phyloP scores from a whole-genome alignment of 2,329 filamentous ascomycete genomes.

The Cladophialophora bantiana region DNA sequence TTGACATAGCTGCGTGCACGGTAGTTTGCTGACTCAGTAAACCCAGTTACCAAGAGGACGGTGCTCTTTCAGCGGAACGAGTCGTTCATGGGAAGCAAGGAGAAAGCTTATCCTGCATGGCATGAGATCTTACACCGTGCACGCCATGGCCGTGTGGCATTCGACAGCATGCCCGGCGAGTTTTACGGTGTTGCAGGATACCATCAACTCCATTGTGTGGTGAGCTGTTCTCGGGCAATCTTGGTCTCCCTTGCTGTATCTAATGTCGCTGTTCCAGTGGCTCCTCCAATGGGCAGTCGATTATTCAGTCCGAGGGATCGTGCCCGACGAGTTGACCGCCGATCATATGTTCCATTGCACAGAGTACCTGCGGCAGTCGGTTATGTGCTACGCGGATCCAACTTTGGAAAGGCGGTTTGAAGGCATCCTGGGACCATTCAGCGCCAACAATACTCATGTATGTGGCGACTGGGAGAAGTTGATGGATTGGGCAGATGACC shows the following conservation, averaged over 20 bases:
- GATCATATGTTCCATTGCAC: conserved; percentile 17
- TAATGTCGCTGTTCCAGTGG: neutral
- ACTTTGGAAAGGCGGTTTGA: conserved; percentile 9
- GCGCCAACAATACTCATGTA: conserved; percentile 14
- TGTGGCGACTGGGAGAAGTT: conserved; percentile 17
- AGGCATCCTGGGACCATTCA: conserved; percentile 10
- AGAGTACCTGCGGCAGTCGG: conserved; percentile 15
- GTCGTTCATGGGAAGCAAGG: conserved; percentile 11
- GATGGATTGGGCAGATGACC: conserved; percentile 17
- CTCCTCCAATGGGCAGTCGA: conserved; percentile 8
- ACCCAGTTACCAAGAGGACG: conserved; percentile 13
- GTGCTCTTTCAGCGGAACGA: conserved; percentile 14
- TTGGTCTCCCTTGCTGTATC: neutral
- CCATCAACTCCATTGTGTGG: conserved; percentile 18
- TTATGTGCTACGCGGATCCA: conserved; percentile 15
- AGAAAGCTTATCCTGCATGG: conserved; percentile 8
- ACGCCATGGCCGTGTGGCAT: conserved; percentile 7
- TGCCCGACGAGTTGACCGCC: conserved; percentile 9
- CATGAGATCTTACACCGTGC: conserved; percentile 14
- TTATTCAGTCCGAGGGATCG: conserved; percentile 7
- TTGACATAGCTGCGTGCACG: neutral
- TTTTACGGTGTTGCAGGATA: conserved; percentile 15
- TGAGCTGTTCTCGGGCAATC: neutral
- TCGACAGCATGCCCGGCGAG: conserved; percentile 12
- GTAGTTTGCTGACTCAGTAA: neutral